Percentiles rank a stretch among this genome's conserved stretches.
phyloP scores from a whole-genome alignment of 257 asterid species.

The Eustoma russellianum region DNA sequence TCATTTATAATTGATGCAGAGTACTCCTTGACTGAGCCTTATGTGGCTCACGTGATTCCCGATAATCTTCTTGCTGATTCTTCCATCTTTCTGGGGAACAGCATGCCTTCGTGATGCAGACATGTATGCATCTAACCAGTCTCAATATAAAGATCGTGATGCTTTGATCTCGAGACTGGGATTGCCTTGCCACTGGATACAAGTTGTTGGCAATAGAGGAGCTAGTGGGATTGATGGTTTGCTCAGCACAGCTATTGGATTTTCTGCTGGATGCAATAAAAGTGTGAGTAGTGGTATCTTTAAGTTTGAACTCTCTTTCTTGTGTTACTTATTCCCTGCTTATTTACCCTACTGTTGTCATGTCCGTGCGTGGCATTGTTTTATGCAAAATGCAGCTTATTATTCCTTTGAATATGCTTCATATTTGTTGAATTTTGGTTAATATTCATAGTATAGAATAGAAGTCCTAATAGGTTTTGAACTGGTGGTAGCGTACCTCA shows the following conservation, averaged over 20 bases:
- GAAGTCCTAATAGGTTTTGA: too few relatives aligned
- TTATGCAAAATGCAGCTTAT: too few relatives aligned
- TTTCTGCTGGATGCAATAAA: constrained; percentile 88
- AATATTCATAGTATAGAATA: too few relatives aligned
- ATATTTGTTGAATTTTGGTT: too few relatives aligned
- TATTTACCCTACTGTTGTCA: background rate
- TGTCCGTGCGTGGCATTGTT: too few relatives aligned
- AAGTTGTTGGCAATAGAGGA: constrained; percentile 80
- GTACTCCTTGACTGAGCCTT: constrained; percentile 79
- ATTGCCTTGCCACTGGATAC: constrained; percentile 69
- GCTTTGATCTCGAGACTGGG: constrained; percentile 42
- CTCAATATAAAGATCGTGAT: constrained; percentile 32
- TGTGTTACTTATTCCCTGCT: background rate
- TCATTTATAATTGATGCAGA: constrained; percentile 63
- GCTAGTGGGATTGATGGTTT: constrained; percentile 98
- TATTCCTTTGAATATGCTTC: too few relatives aligned
- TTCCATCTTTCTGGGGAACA: constrained; percentile 86
- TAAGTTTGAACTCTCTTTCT: background rate
- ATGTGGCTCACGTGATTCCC: constrained; percentile 59
- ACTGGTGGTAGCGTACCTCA: too few relatives aligned
- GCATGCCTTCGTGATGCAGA: constrained; percentile 99
- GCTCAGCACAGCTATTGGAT: constrained; percentile 90
- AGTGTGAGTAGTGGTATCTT: constrained; percentile 41
- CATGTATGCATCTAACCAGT: constrained; percentile 69
- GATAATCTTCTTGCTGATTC: constrained; percentile 64